These are phyloP conservation scores for Dioszegia hungarica DNA, from an alignment of 768 basidiomycete species.

Conservation along the genomic window DNA sequence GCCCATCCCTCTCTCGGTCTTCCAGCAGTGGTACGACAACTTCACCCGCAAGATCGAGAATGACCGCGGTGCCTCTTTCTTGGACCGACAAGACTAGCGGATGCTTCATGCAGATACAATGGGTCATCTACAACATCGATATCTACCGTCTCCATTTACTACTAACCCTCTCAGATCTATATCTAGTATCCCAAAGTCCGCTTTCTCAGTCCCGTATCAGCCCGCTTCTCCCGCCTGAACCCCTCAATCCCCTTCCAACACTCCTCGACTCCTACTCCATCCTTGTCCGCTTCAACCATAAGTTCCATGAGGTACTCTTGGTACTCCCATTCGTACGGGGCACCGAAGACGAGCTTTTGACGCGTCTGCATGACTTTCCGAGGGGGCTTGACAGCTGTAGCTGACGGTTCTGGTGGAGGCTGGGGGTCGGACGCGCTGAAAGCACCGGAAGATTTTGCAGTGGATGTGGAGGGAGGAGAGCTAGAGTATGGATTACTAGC, in stretches of 20 bases:
- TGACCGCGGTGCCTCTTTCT: constrained; percentile 40
- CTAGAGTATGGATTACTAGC: constrained; percentile 32
- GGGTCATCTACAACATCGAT: neutral
- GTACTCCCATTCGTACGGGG: constrained; percentile 43
- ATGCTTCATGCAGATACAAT: neutral
- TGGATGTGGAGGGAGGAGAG: neutral
- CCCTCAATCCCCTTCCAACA: constrained; percentile 37
- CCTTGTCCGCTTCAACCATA: constrained; percentile 31
- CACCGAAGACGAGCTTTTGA: constrained; percentile 38
- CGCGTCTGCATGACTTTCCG: constrained; percentile 26
- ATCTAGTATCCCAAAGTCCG: constrained; percentile 38
- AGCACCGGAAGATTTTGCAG: constrained; percentile 9
- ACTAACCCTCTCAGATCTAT: neutral
- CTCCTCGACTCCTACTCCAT: constrained; percentile 17
- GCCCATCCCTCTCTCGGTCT: constrained; percentile 47
- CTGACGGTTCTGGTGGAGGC: neutral
- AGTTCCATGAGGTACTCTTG: constrained; percentile 39
- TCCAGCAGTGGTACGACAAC: constrained; percentile 47
- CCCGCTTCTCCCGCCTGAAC: constrained; percentile 35
- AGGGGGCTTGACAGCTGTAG: neutral
- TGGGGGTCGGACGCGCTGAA: constrained; percentile 1
- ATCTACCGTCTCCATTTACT: neutral
- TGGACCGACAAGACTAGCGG: constrained; percentile 36
- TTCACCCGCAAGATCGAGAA: constrained; percentile 44
- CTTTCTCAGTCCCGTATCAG: constrained; percentile 31